phyloP scores from a whole-genome alignment of 164 flowering plant species.

The Taxillus chinensis region DNA sequence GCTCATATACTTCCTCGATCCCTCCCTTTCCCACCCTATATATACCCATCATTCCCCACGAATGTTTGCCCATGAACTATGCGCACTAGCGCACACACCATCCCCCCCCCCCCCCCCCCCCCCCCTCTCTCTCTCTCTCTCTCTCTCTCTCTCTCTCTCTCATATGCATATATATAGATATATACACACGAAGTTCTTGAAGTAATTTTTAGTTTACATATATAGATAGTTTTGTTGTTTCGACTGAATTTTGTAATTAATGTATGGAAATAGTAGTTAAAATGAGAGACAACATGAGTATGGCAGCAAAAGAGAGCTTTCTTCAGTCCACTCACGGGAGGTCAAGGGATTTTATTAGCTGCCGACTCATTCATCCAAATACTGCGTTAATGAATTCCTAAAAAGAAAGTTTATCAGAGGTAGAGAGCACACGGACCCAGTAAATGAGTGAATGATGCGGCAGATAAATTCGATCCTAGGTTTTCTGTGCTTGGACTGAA shows the following conservation, averaged over 20 bases:
- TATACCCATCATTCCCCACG: too few relatives aligned
- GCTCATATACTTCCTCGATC: too few relatives aligned
- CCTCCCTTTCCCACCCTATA: too few relatives aligned
- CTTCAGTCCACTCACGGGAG: constrained; percentile 84
- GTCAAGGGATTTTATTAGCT: constrained; percentile 59
- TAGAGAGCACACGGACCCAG: constrained; percentile 12
- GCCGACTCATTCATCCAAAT: constrained; percentile 95
- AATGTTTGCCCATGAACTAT: too few relatives aligned
- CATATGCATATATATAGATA: not conserved
- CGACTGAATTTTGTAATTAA: not conserved
- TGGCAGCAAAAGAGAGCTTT: constrained; percentile 39
- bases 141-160: not conserved
- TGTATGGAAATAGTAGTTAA: not conserved
- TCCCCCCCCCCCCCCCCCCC: not conserved
- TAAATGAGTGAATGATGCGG: constrained; percentile 90
- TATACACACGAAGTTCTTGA: not conserved
- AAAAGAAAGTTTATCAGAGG: not conserved
- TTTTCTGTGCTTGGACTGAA: constrained; percentile 84
- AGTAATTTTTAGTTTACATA: not conserved
- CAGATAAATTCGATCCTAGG: constrained; percentile 61
- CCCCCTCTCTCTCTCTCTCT: constrained; percentile 6
- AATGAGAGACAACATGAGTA: too few relatives aligned
- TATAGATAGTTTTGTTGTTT: not conserved
- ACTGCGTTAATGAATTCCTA: constrained; percentile 19
- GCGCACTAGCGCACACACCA: too few relatives aligned